Evolutionary conservation across 257 asterid genomes (phyloP).

Genomic region (Gentiana macrophylla): DNA sequence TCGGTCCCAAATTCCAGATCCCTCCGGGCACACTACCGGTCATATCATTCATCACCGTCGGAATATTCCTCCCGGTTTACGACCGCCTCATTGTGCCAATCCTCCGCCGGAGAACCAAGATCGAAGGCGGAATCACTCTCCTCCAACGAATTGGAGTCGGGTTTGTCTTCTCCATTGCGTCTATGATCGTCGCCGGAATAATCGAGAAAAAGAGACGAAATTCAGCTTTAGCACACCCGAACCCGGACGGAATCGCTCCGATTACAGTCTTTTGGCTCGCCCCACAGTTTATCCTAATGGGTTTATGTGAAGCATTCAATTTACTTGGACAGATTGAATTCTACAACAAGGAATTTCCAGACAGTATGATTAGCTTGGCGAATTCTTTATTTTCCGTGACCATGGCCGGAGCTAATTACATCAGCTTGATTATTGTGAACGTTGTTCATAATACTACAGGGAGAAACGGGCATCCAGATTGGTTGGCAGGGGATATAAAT

Average conservation of each 20-base stretch:
- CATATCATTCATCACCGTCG: constrained; percentile 62
- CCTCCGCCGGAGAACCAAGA: constrained; percentile 26
- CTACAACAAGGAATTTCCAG: constrained; percentile 78
- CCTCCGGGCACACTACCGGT: constrained; percentile 54
- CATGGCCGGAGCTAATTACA: constrained; percentile 49
- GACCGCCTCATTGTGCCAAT: constrained; percentile 56
- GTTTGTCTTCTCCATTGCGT: constrained; percentile 43
- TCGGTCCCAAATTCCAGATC: constrained; percentile 51
- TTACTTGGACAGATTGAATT: constrained; percentile 79
- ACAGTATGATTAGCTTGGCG: constrained; percentile 71
- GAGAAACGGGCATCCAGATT: constrained; percentile 42
- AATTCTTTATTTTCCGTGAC: constrained; percentile 70
- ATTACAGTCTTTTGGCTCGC: constrained; percentile 69
- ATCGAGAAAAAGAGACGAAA: constrained; percentile 49
- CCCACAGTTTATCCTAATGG: constrained; percentile 84
- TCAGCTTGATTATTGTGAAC: constrained; percentile 51
- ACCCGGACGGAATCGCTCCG: constrained; percentile 37
- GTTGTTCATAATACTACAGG: constrained; percentile 54
- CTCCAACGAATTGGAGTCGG: constrained; percentile 85
- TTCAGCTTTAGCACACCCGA: constrained; percentile 20
- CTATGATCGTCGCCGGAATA: constrained; percentile 66
- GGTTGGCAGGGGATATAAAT: constrained; percentile 66
- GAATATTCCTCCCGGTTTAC: constrained; percentile 58
- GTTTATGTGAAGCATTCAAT: constrained; percentile 78
- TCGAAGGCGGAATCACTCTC: constrained; percentile 70